A percentile compares a stretch with the other conserved stretches of the same genome.
phyloP scores from a whole-genome alignment of 208 protist genomes.

The Leishmania guyanensis region DNA sequence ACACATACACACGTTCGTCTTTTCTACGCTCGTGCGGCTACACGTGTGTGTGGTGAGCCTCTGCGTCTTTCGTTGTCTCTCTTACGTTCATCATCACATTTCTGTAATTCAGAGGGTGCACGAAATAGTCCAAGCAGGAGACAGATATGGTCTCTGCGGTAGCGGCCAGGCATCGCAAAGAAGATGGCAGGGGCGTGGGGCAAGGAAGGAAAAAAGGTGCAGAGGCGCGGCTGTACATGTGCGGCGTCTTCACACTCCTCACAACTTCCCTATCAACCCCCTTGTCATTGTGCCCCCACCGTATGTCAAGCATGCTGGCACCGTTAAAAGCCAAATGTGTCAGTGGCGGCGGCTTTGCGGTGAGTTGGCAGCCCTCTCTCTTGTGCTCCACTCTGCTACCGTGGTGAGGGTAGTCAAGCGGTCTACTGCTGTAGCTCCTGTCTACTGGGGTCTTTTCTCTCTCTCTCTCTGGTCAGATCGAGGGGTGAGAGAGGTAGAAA shows the following conservation, averaged over 20 bases:
- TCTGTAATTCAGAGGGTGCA: neutral
- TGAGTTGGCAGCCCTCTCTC: neutral
- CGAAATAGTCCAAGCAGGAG: neutral
- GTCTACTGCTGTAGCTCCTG: neutral
- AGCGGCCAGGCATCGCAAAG: neutral
- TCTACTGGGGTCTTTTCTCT: neutral
- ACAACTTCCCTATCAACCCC: neutral
- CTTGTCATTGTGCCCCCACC: neutral
- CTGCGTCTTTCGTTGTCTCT: neutral
- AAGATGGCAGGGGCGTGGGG: neutral
- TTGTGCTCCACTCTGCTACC: neutral
- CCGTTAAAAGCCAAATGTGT: neutral
- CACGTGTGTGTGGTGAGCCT: neutral
- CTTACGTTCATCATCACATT: neutral
- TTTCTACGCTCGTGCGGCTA: too few relatives aligned
- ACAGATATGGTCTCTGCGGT: neutral
- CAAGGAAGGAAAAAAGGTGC: too few relatives aligned
- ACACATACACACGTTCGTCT: neutral
- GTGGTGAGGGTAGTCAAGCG: neutral
- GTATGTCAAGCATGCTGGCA: neutral
- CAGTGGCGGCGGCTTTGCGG: neutral
- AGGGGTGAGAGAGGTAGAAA: neutral
- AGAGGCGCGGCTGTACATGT: neutral
- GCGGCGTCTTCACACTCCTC: neutral
- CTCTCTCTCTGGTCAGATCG: neutral